Base-by-base conservation (phyloP, 192 early-diverging fungal species). In the Linnemannia elongata region DNA sequence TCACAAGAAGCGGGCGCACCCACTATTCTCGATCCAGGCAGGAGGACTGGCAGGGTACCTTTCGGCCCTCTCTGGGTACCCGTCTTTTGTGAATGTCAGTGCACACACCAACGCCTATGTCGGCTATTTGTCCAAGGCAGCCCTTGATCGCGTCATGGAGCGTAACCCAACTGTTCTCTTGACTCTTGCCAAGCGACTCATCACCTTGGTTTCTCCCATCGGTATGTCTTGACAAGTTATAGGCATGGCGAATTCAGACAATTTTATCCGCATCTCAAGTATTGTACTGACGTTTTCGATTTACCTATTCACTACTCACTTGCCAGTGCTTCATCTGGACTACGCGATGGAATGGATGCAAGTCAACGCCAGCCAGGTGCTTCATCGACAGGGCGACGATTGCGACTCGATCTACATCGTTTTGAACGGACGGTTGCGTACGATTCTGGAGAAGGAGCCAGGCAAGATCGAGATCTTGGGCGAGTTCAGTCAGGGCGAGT, bases 401-500 rank as follows among this genome's bases (percentile, higher is more conserved):
- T 93, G 95, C 72, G 95, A 98, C 75, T 93, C 96, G 0, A 97
- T 98, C 60, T 97, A 96, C 80, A 94, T 99, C 76, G 97, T 99
- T 4, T 91, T 99, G 8, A 96, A 94, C 76, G 99, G 99, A 5
- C 97, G 99, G 72, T 91, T 99, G 79, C 93, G 99, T 49, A 95
- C 95, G 1, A 98, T 99, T 75, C 85, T 89, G 22, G 94, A 97
- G 74, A 89, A 90, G 27, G 89, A 88, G 12, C 90, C 90, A 42
- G 93, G 94, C 60, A 85, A 91, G 68, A 89, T 98, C 68, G 94
- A 96, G 68, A 98, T 99, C 72, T 69, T 97, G 41, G 95, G 91
- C 35, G 99, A 99, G 90, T 97, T 95, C 79, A 98, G 98, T 52
- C 97, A 98, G 77, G 97, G 97, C 42, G 97, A 99, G 75, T 97